phyloP scores from a whole-genome alignment of 2,329 filamentous ascomycete species.

The Albifimbria verrucaria region DNA sequence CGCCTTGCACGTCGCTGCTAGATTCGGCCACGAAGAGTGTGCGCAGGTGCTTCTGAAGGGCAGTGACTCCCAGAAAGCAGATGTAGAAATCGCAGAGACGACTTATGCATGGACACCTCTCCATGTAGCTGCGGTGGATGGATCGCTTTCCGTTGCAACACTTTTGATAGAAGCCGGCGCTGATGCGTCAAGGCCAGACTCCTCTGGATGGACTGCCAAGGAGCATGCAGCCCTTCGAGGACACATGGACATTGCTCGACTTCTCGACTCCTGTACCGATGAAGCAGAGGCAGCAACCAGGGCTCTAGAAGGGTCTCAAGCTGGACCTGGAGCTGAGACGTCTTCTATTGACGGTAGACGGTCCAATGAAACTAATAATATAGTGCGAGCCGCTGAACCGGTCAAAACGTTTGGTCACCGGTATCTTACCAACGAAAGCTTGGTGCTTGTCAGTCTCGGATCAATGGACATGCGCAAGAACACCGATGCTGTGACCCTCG shows the following conservation, averaged over 20 bases:
- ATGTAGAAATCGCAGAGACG: constrained; percentile 76
- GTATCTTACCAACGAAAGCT: constrained; percentile 83
- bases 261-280: constrained; percentile 54
- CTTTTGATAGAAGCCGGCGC: constrained; percentile 76
- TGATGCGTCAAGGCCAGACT: constrained; percentile 70
- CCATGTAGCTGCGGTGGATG: constrained; percentile 89
- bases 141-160: constrained; percentile 70
- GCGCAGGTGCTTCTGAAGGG: constrained; percentile 72
- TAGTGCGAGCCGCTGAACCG: constrained; percentile 62
- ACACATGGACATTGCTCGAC: constrained; percentile 75
- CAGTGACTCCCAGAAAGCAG: constrained; percentile 64
- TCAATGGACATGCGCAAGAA: constrained; percentile 91
- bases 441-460: constrained; percentile 88
- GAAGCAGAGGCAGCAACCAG: constrained; percentile 25
- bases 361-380: constrained; percentile 47
- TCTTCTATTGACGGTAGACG: constrained; percentile 61
- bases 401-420: constrained; percentile 95
- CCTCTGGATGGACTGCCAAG: constrained; percentile 89
- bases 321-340: not conserved
- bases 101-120: constrained; percentile 94
- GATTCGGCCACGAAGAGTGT: constrained; percentile 81
- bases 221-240: constrained; percentile 91
- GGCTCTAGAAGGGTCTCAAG: constrained; percentile 5
- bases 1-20: constrained; percentile 85
- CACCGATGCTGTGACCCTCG: constrained; percentile 76